phyloP scores from a whole-genome alignment of 352 stramenopile species.

The Globisporangium splendens region DNA sequence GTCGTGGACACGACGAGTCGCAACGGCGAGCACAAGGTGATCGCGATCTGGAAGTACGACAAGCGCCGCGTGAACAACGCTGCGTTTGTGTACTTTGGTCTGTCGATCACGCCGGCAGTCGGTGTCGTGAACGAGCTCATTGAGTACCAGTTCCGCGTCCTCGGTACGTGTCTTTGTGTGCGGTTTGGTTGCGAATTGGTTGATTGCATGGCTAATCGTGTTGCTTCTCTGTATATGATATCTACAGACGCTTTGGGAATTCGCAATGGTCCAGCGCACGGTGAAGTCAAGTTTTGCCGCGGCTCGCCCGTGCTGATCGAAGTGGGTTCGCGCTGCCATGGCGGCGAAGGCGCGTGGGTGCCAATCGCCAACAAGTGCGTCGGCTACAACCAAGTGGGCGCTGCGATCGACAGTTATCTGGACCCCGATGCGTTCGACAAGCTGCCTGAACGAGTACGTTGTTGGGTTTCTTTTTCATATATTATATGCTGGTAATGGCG shows the following conservation, averaged over 20 bases:
- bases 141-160: slow-evolving; percentile 78
- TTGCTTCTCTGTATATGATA: background rate
- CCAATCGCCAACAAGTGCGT: slow-evolving; percentile 90
- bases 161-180: slow-evolving; percentile 2
- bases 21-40: slow-evolving; percentile 93
- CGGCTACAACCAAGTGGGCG: slow-evolving; percentile 93
- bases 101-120: slow-evolving; percentile 68
- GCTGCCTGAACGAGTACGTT: slow-evolving; percentile 48
- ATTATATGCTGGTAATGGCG: background rate
- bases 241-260: slow-evolving; percentile 58
- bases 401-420: slow-evolving; percentile 82
- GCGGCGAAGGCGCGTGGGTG: slow-evolving; percentile 93
- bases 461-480: background rate
- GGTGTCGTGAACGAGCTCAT: slow-evolving; percentile 77
- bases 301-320: slow-evolving; percentile 92
- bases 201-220: background rate
- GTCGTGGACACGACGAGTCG: slow-evolving; percentile 94
- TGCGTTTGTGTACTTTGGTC: slow-evolving; percentile 94
- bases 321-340: slow-evolving; percentile 94
- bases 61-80: slow-evolving; percentile 93
- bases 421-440: slow-evolving; percentile 51
- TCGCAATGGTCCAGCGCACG: slow-evolving; percentile 69
- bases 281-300: slow-evolving; percentile 84
- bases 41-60: slow-evolving; percentile 97
- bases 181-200: background rate